Evolutionary conservation across 805 yeast species (phyloP), one percentile per base, ranked within the genome.

Genomic region (Teunomyces gatunensis): DNA sequence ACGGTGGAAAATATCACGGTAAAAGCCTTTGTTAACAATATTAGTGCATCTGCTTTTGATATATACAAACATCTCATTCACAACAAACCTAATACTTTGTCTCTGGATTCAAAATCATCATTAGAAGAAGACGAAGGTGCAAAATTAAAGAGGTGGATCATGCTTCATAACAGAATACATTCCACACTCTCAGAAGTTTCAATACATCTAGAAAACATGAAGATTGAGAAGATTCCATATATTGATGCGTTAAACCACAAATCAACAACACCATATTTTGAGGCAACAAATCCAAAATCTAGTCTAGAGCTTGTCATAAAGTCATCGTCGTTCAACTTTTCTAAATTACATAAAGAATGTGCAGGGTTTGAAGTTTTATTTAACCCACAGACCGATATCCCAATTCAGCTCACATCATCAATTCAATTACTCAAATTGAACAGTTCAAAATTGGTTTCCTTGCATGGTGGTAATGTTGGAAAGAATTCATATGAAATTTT

Each of bases 331-430:
- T 59, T 62, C 34, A 71, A 58, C 47, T 53, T 53, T 35, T 51
- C 52, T 39, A 53, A 60, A 46, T 37, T 68, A 32, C 40, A 52
- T 15, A 34, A 56, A 25, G 48, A 55, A 45, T 49, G 73, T 9
- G 75, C 77, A 3, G 78, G 77, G 0, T 73, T 64, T 50, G 71
- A 69, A 35, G 65, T 66, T 5, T 55, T 70, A 13, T 73, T 73
- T 53, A 61, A 67, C 42, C 54, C 67, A 2, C 35, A 47, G 1
- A 39, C 46, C 3, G 74, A 71, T 45, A 46, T 45, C 6, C 77
- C 77, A 2, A 50, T 70, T 18, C 71, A 72, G 39, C 49, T 65
- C 29, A 61, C 69, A 7, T 49, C 57, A 6, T 63, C 75, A 0
- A 45, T 69, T 1, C 75, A 68, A 58, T 51, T 68, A 10, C 49